Evolutionary conservation across 179 eudicot genomes (phyloP), one percentile per base, ranked within the genome.

Genomic region (Silene coronaria): DNA sequence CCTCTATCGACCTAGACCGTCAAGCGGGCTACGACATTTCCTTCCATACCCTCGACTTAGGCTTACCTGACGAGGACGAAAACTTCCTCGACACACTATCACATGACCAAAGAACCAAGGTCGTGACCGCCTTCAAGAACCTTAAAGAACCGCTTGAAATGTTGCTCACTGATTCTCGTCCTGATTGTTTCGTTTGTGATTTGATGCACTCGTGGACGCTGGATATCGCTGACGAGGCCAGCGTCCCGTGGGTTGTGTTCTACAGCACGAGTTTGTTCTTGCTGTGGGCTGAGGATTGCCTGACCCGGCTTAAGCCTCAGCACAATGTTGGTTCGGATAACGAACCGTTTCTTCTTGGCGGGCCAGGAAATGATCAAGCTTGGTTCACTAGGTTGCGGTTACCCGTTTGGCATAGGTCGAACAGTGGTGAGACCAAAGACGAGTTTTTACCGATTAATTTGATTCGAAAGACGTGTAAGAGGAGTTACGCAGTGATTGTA

Each of bases 161-260:
- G 23, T 24, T 72, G 12, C 75, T 72, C 1, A 2, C 10, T 0
- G 19, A 30, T 57, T 17, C 4, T 11, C 11, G 45, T 6, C 75
- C 75, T 17, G 46, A 72, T 28, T 72, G 75, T 30, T 30, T 57
- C 3, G 75, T 72, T 6, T 55, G 75, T 13, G 75, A 72, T 21
- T 9, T 32, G 3, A 4, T 32, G 46, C 51, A 30, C 4, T 58
- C 75, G 45, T 72, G 75, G 75, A 72, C 75, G 4, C 2, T 72
- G 10, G 75, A 72, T 9, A 11, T 72, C 2, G 75, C 75, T 13
- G 13, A 57, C 0, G 42, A 72, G 3, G 28, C 51, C 9, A 17
- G 65, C 9, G 42, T 72, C 45, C 65, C 75, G 1, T 30, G 66
- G 48, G 42, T 57, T 11, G 65, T 30, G 13, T 57, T 72, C 24